These are phyloP conservation scores for Jackrogersella multiformis DNA, from an alignment of 495 filamentous ascomycete genomes.

Conservation along the genomic window DNA sequence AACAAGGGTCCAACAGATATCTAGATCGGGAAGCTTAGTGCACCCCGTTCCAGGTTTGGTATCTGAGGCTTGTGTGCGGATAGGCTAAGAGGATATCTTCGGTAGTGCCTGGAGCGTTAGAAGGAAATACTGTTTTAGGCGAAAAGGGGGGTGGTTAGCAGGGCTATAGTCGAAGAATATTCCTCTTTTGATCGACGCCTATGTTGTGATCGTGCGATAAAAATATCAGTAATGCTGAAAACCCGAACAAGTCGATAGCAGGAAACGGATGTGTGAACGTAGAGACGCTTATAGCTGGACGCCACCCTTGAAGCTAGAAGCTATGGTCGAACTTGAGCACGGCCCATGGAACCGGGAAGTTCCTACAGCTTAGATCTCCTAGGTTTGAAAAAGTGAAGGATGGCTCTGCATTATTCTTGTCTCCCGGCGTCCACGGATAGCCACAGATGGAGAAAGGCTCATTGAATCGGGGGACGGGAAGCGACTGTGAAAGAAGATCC, in stretches of 20 bases:
- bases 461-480: slow-evolving; percentile 18
- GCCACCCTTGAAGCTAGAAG: slow-evolving; percentile 44
- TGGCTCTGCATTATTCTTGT: slow-evolving; percentile 15
- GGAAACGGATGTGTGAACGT: slow-evolving; percentile 28
- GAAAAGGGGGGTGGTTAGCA: slow-evolving; percentile 20
- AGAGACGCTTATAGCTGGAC: slow-evolving; percentile 32
- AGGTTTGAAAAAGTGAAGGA: slow-evolving; percentile 10
- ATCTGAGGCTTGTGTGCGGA: slow-evolving; percentile 14
- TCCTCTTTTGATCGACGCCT: slow-evolving; percentile 22
- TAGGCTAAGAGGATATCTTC: slow-evolving; percentile 26
- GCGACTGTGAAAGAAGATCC: slow-evolving; percentile 25
- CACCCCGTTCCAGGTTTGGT: slow-evolving; percentile 14
- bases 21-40: slow-evolving; percentile 28
- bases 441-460: slow-evolving; percentile 9
- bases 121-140: slow-evolving; percentile 8
- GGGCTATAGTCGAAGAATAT: slow-evolving; percentile 17
- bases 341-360: slow-evolving; percentile 27
- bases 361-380: slow-evolving; percentile 17
- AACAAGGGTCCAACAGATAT: slow-evolving; percentile 28
- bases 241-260: slow-evolving; percentile 14
- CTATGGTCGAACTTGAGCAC: slow-evolving; percentile 37
- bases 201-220: slow-evolving; percentile 8
- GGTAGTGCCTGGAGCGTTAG: slow-evolving; percentile 27
- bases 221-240: slow-evolving; percentile 13
- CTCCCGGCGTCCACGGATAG: slow-evolving; percentile 21